Conservation (phyloP, 2,329 filamentous ascomycete species). For the Cladosporium phlei region DNA sequence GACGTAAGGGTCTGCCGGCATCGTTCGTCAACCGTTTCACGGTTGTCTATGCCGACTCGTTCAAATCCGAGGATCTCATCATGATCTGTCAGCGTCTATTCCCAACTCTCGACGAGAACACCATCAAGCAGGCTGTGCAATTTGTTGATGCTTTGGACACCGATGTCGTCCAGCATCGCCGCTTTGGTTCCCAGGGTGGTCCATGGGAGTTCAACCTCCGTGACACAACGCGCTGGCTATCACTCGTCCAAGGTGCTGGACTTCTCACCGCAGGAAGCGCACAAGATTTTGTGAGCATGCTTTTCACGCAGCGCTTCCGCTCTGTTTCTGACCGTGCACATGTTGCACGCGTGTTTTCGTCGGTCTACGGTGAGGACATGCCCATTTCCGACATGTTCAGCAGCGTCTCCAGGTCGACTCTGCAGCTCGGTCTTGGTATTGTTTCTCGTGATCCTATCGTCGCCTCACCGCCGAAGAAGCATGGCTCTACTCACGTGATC, state of each 20-base stretch:
- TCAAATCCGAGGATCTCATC: constrained; percentile 73
- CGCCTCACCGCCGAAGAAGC: constrained; percentile 1
- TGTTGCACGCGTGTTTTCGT: constrained; percentile 61
- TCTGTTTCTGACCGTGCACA: constrained; percentile 61
- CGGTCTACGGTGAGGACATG: constrained; percentile 53
- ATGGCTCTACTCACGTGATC: constrained; percentile 20
- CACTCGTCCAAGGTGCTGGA: constrained; percentile 29
- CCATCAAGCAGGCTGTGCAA: constrained; percentile 64
- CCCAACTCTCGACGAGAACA: constrained; percentile 54
- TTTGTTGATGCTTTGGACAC: constrained; percentile 79
- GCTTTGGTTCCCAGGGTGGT: constrained; percentile 56
- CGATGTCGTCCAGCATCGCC: constrained; percentile 56
- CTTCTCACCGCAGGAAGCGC: constrained; percentile 57
- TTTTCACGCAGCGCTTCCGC: constrained; percentile 86
- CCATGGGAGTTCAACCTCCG: constrained; percentile 97
- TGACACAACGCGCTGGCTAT: constrained; percentile 81
- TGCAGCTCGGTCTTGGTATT: constrained; percentile 76
- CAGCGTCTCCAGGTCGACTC: constrained; percentile 58
- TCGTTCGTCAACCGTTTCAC: constrained; percentile 98
- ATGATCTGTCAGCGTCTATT: constrained; percentile 78
- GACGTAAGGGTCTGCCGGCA: constrained; percentile 85
- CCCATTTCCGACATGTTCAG: constrained; percentile 59
- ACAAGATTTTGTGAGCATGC: constrained; percentile 71
- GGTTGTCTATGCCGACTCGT: constrained; percentile 92
- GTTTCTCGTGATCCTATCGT: constrained; percentile 52